Evolutionary conservation across 2,329 filamentous ascomycete genomes (phyloP).

Genomic region (Exophiala sp.): DNA sequence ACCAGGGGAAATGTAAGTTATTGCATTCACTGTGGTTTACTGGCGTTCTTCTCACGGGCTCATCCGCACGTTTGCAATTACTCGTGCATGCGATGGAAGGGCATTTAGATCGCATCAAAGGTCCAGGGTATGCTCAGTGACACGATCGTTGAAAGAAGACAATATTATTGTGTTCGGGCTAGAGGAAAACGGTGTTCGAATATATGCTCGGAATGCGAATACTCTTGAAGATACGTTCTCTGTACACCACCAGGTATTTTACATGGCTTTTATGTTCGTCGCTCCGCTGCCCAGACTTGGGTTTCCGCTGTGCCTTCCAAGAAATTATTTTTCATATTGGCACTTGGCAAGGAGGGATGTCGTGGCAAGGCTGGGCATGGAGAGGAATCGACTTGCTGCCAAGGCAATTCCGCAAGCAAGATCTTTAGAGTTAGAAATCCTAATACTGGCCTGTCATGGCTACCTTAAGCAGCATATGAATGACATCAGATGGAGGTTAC

Average conservation of each 20-base stretch:
- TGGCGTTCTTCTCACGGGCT: background rate
- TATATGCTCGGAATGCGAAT: no score
- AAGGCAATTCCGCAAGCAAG: background rate
- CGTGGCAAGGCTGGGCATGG: constrained; percentile 1
- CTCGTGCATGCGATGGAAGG: no score
- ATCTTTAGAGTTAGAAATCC: background rate
- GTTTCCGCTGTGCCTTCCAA: background rate
- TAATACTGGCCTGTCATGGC: background rate
- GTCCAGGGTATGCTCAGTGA: no score
- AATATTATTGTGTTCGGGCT: no score
- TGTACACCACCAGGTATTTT: no score
- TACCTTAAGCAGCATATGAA: no score
- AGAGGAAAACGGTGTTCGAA: no score
- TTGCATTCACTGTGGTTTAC: background rate
- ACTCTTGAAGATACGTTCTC: no score
- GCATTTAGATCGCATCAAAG: no score
- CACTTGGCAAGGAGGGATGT: constrained; percentile 3
- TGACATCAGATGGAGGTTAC: no score
- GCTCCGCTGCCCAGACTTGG: background rate
- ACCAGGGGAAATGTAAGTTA: background rate
- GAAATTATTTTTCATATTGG: background rate
- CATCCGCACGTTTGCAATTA: background rate
- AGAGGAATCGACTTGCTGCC: background rate
- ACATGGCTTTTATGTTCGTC: no score
- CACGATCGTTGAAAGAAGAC: no score